phyloP scores from a whole-genome alignment of 768 basidiomycete species.

The Lactifluus subvellereus region DNA sequence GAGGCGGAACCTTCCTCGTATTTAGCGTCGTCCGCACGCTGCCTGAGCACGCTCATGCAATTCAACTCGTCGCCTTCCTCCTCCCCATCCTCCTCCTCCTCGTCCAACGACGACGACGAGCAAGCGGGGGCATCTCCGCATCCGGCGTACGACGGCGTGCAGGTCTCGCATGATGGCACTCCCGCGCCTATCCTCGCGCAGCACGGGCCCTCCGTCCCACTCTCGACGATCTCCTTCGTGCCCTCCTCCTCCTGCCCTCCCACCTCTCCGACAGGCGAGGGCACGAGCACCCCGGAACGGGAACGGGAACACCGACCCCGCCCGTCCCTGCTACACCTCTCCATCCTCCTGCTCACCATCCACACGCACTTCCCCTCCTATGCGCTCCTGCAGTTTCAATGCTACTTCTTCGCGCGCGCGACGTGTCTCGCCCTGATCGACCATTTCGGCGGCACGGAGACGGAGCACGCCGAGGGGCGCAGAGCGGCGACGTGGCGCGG shows the following conservation, averaged over 20 bases:
- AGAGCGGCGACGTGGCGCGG: constrained; percentile 23
- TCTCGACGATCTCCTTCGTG: constrained; percentile 20
- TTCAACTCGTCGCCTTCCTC: background rate
- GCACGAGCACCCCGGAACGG: background rate
- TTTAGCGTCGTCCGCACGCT: constrained; percentile 10
- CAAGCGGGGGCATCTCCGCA: background rate
- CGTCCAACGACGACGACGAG: background rate
- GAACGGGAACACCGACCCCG: background rate
- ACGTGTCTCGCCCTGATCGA: constrained; percentile 15
- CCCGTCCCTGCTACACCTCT: constrained; percentile 21
- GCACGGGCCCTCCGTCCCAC: constrained; percentile 13
- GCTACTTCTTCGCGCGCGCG: constrained; percentile 24
- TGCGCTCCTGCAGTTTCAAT: constrained; percentile 22
- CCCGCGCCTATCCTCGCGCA: constrained; percentile 14
- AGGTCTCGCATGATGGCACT: constrained; percentile 22
- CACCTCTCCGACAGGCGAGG: background rate
- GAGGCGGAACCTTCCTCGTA: background rate
- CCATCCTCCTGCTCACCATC: constrained; percentile 21
- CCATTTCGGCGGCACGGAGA: constrained; percentile 13
- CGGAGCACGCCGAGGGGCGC: constrained; percentile 8
- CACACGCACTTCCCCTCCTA: constrained; percentile 22
- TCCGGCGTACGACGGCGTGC: constrained; percentile 21
- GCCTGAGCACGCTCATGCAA: constrained; percentile 10
- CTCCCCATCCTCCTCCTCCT: background rate
- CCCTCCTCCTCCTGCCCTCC: background rate